phyloP scores from a whole-genome alignment of 2,329 filamentous ascomycete species.

The Arthrobotrys megalospora region DNA sequence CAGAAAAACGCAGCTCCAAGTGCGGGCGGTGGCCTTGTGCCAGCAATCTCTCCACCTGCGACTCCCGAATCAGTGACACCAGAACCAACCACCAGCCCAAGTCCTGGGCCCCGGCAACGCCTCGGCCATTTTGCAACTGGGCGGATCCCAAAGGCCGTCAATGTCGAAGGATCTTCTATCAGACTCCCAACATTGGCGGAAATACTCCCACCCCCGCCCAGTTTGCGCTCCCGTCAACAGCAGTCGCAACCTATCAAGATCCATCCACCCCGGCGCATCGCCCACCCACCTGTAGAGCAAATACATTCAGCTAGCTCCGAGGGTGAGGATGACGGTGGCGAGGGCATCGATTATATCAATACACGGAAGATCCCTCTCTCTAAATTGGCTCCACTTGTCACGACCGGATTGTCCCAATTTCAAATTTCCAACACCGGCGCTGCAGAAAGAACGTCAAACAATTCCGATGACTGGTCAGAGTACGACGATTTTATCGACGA shows the following conservation, averaged over 20 bases:
- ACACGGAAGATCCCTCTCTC: constrained; percentile 38
- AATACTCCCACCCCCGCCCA: constrained; percentile 50
- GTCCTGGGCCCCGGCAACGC: constrained; percentile 44
- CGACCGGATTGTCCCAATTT: constrained; percentile 37
- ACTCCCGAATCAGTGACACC: constrained; percentile 54
- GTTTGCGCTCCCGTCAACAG: constrained; percentile 41
- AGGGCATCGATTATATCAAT: constrained; percentile 54
- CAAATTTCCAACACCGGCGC: constrained; percentile 5
- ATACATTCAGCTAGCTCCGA: constrained; percentile 33
- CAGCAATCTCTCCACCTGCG: constrained; percentile 44
- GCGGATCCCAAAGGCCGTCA: constrained; percentile 46
- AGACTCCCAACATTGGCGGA: constrained; percentile 47
- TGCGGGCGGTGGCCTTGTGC: not conserved
- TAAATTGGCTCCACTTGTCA: constrained; percentile 43
- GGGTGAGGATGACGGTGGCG: constrained; percentile 43
- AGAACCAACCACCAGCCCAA: constrained; percentile 43
- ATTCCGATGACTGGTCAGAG: constrained; percentile 48
- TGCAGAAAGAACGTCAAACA: constrained; percentile 19
- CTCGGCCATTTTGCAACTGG: constrained; percentile 44
- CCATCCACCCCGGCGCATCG: constrained; percentile 50
- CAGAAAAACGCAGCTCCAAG: not conserved
- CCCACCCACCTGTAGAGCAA: constrained; percentile 39
- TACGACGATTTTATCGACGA: constrained; percentile 54
- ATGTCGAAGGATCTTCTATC: constrained; percentile 26
- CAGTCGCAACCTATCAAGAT: constrained; percentile 45